Percentiles rank a stretch among this genome's conserved stretches.
These are phyloP conservation scores for Laetiporus sulphureus DNA, from an alignment of 1,284 basidiomycete species.

Conservation along the genomic window DNA sequence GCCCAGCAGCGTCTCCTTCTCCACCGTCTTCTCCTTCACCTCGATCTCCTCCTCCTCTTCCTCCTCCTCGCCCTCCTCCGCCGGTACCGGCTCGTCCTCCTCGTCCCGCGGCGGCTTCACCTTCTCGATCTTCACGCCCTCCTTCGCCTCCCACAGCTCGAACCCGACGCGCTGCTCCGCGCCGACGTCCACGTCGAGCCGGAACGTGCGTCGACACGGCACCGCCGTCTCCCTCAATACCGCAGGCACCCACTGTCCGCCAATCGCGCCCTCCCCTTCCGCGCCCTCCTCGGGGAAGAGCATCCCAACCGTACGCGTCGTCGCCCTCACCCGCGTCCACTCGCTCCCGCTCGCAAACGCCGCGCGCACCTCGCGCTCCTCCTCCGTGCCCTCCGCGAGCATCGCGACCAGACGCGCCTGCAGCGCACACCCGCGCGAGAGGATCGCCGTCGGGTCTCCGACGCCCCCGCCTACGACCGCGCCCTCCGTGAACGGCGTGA, in stretches of 20 bases:
- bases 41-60: slow-evolving; percentile 42
- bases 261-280: slow-evolving; percentile 41
- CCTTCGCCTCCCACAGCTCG: slow-evolving; percentile 86
- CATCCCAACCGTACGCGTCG: slow-evolving; percentile 71
- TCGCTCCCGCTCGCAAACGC: slow-evolving; percentile 46
- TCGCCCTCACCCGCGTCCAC: slow-evolving; percentile 43
- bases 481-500: slow-evolving; percentile 58
- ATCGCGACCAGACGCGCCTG: slow-evolving; percentile 72
- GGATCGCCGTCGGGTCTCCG: slow-evolving; percentile 83
- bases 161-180: slow-evolving; percentile 55
- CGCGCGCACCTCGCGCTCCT: slow-evolving; percentile 44
- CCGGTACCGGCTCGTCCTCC: slow-evolving; percentile 46
- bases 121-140: slow-evolving; percentile 74
- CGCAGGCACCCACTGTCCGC: slow-evolving; percentile 61
- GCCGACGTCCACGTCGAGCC: slow-evolving; percentile 64
- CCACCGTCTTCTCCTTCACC: slow-evolving; percentile 61
- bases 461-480: slow-evolving; percentile 64
- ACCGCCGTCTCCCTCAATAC: slow-evolving; percentile 72
- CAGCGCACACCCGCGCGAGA: slow-evolving; percentile 84
- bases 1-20: slow-evolving; percentile 56
- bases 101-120: slow-evolving; percentile 44
- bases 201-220: slow-evolving; percentile 68
- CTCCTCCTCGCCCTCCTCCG: slow-evolving; percentile 51
- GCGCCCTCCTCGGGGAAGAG: slow-evolving; percentile 61
- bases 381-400: slow-evolving; percentile 36